Evolutionary conservation across 2,329 filamentous ascomycete species (phyloP), one percentile per base, ranked within the genome.

Genomic region (Fusarium subglutinans): DNA sequence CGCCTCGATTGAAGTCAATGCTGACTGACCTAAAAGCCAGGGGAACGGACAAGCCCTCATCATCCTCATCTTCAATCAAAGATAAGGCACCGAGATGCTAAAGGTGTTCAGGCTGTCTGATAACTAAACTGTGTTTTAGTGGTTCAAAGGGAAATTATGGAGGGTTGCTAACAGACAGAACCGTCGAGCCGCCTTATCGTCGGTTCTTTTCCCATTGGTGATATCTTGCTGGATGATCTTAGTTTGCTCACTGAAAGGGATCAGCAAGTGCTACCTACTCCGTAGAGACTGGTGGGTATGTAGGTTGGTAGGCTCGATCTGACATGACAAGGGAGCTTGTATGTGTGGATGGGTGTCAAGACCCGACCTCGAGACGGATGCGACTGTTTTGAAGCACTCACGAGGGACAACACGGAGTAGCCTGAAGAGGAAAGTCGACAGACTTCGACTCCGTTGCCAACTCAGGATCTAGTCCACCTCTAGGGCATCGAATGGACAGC

Each of bases 131-230:
- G 33, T 48, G 45, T 53, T 43, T 45, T 41, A 45, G 72, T 73
- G 76, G 76, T 58, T 73, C 57, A 62, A 51, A 59, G 67, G 61
- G 73, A 77, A 72, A 77, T 75, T 69, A 75, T 66, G 66, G 61
- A 72, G 68, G 72, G 56, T 69, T 57, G 33, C 53, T 50, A 62
- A 58, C 38, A 56, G 51, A 60, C 57, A 41, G 28, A 61, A 59
- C 38, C 53, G 54, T 38, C 43, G 58, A 51, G 48, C 53, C 57
- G 51, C 75, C 57, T 77, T 77, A 76, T 77, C 75, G 62, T 43
- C 50, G 64, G 26, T 43, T 28, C 35, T 37, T 54, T 22, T 47
- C 33, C 53, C 45, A 37, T 56, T 56, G 69, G 51, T 28, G 44
- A 51, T 63, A 53, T 70, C 40, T 41, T 43, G 41, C 44, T 40